A percentile compares a stretch with the other conserved stretches of the same genome.
Conservation (phyloP, 164 flowering plant genomes). For the Tetracentron sinense region DNA sequence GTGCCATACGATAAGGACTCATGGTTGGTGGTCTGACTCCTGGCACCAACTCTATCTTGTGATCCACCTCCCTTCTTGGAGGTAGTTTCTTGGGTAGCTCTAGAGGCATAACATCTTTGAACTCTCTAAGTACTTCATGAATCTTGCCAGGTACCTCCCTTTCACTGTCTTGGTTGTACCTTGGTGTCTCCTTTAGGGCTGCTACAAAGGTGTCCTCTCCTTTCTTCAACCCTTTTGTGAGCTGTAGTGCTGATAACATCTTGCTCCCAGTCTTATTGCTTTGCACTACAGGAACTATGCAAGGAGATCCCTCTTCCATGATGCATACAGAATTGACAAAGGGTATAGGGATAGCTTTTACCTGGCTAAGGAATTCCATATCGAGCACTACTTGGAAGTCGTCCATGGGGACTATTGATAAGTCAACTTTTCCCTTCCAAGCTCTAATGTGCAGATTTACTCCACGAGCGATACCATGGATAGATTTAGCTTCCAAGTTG, state of each 20-base stretch:
- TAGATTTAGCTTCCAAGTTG: not conserved
- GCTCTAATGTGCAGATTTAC: not conserved
- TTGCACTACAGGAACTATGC: not conserved
- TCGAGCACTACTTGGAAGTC: not conserved
- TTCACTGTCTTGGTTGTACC: not conserved
- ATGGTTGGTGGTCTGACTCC: not conserved
- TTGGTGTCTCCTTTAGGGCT: not conserved
- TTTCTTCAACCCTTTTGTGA: not conserved
- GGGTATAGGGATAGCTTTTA: not conserved
- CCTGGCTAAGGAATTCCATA: not conserved
- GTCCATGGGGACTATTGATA: not conserved
- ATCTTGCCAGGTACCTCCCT: not conserved
- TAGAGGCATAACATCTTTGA: constrained; percentile 7
- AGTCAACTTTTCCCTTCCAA: not conserved
- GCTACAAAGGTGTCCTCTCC: not conserved
- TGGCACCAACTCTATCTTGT: constrained; percentile 1
- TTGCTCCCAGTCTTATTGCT: not conserved
- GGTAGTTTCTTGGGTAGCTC: not conserved
- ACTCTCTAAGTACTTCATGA: not conserved
- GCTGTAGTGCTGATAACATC: not conserved
- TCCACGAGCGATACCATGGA: not conserved
- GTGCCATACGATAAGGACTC: constrained; percentile 3
- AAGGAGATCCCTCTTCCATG: not conserved
- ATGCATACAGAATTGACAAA: not conserved
- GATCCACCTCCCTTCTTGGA: constrained; percentile 7